Conservation (phyloP, 805 yeast species). For the Kodamaea sagamina region DNA sequence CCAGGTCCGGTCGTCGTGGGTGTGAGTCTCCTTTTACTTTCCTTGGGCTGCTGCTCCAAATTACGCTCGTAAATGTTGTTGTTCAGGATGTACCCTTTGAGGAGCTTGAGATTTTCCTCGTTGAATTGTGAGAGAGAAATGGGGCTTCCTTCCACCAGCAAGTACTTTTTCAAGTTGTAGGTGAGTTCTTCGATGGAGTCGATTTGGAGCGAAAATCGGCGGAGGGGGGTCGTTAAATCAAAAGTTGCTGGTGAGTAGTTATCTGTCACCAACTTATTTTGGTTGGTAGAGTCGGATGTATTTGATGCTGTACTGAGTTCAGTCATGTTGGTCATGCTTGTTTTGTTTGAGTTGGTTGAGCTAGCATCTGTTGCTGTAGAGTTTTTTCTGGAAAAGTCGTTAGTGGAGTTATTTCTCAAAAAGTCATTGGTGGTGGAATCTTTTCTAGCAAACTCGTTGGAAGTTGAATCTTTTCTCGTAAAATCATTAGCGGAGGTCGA, state of each 20-base stretch:
- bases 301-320: not conserved
- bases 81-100: constrained; percentile 18
- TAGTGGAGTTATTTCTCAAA: too few species aligned
- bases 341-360: too few species aligned
- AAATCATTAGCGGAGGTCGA: too few species aligned
- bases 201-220: constrained; percentile 33
- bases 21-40: not conserved
- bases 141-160: constrained; percentile 9
- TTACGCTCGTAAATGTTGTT: constrained; percentile 20
- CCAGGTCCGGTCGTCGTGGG: not conserved
- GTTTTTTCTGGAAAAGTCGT: too few species aligned
- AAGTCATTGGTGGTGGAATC: too few species aligned
- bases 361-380: too few species aligned
- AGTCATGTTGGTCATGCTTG: too few species aligned
- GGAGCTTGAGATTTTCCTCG: constrained; percentile 15
- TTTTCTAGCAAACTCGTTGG: too few species aligned
- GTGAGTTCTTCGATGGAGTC: constrained; percentile 13
- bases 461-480: too few species aligned
- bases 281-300: not conserved
- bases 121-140: constrained; percentile 8
- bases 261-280: not conserved
- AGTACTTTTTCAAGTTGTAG: constrained; percentile 10
- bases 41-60: constrained; percentile 13
- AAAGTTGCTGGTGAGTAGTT: constrained; percentile 49
- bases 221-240: constrained; percentile 43